Conservation (phyloP, 495 filamentous ascomycete genomes). For the Hypoxylon crocopeplum region DNA sequence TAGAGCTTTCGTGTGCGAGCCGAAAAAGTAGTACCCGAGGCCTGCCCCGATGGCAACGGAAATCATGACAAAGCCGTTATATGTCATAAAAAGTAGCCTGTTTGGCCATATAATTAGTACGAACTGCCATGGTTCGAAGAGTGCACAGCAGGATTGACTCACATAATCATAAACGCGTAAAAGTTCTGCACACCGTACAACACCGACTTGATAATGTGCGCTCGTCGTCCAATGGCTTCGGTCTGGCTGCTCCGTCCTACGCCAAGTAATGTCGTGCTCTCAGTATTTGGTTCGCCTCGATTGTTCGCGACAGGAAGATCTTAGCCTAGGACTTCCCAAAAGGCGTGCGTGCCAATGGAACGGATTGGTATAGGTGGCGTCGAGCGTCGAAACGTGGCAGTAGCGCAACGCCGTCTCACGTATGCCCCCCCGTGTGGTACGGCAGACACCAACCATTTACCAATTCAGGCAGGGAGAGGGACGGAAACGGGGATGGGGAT, state of each 20-base stretch:
- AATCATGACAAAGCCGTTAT: conserved; percentile 97
- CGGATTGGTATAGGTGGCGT: not conserved
- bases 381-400: not conserved
- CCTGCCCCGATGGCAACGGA: conserved; percentile 89
- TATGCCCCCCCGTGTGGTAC: conserved; percentile 2
- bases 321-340: conserved; percentile 36
- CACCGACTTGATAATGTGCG: conserved; percentile 77
- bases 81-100: conserved; percentile 99
- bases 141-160: conserved; percentile 50
- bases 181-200: conserved; percentile 96
- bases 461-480: not conserved
- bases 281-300: conserved; percentile 56
- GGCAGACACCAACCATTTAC: conserved; percentile 6
- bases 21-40: conserved; percentile 85
- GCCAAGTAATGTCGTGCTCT: conserved; percentile 58
- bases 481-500: conserved; percentile 1
- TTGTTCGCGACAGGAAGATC: conserved; percentile 32
- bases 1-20: conserved; percentile 66
- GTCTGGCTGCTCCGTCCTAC: conserved; percentile 58
- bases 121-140: not conserved
- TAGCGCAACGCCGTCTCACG: conserved; percentile 8
- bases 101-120: not conserved
- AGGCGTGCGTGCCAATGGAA: conserved; percentile 27
- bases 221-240: conserved; percentile 61
- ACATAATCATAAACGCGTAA: conserved; percentile 99